phyloP scores from a whole-genome alignment of 2,329 filamentous ascomycete genomes.

The Paecilomyces dactylethromorphus region DNA sequence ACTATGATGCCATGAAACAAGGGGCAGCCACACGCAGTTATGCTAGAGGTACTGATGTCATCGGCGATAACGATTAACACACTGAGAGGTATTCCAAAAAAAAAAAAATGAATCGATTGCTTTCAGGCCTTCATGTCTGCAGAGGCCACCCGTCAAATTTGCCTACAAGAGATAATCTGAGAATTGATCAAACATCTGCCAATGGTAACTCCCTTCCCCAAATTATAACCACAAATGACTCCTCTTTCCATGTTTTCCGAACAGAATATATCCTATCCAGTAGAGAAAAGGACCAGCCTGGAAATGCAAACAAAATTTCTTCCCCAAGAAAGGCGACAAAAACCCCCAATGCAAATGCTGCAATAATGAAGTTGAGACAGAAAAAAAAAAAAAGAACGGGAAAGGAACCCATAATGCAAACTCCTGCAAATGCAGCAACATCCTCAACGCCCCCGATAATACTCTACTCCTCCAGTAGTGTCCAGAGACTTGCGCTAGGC shows the following conservation, averaged over 20 bases:
- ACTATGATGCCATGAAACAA: neutral
- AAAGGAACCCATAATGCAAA: neutral
- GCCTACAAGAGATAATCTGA: neutral
- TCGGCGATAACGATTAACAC: neutral
- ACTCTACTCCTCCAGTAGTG: constrained; percentile 23
- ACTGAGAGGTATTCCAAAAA: neutral
- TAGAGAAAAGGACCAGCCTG: neutral
- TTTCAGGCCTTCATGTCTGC: neutral
- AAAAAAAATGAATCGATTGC: neutral
- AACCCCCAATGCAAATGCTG: neutral
- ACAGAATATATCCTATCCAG: neutral
- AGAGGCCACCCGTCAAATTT: neutral
- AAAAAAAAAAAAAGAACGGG: neutral
- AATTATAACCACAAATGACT: neutral
- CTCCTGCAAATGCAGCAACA: neutral
- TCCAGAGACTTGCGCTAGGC: constrained; percentile 29
- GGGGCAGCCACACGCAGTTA: neutral
- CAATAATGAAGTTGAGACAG: neutral
- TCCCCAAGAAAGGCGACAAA: neutral
- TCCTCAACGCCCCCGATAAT: neutral
- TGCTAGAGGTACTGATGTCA: neutral
- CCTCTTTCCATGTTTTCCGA: neutral
- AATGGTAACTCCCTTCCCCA: neutral
- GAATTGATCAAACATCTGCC: neutral
- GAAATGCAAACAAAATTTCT: neutral